Percentiles rank a stretch among this genome's conserved stretches.
Evolutionary conservation across 352 stramenopile species (phyloP).

Genomic region (Phytophthora melonis): DNA sequence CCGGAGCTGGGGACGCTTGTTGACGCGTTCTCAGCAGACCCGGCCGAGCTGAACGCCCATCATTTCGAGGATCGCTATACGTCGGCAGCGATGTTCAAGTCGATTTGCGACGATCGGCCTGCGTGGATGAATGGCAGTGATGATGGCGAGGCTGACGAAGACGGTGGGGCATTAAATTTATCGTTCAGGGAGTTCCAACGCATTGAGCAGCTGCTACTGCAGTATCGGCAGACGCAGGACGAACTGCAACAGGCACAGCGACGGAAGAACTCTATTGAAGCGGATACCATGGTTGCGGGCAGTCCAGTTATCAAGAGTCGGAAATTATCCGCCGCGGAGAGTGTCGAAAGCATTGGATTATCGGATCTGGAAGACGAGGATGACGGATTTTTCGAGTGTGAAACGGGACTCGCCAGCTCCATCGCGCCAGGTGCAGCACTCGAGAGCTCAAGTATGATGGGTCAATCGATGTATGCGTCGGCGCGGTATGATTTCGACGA

Average conservation of each 20-base stretch:
- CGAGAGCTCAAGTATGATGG: conserved; percentile 61
- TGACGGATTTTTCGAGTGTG: conserved; percentile 82
- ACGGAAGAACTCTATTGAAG: conserved; percentile 32
- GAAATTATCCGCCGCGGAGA: conserved; percentile 76
- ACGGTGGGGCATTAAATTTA: conserved; percentile 55
- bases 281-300: background rate
- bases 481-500: conserved; percentile 65
- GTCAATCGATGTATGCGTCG: conserved; percentile 87
- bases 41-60: conserved; percentile 20
- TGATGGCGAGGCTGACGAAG: conserved; percentile 43
- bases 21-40: conserved; percentile 64
- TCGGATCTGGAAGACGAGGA: conserved; percentile 89
- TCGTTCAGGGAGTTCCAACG: conserved; percentile 86
- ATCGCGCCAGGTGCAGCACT: conserved; percentile 45
- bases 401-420: conserved; percentile 58
- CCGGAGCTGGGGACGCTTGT: conserved; percentile 73
- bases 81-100: conserved; percentile 75
- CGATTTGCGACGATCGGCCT: conserved; percentile 73
- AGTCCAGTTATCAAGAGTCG: conserved; percentile 43
- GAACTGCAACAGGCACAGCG: conserved; percentile 55
- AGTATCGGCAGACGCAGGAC: conserved; percentile 84
- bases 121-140: conserved; percentile 59
- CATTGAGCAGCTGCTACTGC: conserved; percentile 82
- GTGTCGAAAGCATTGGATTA: conserved; percentile 81
- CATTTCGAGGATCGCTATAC: conserved; percentile 36